Percentiles rank a stretch among this genome's conserved stretches.
Evolutionary conservation across 2,329 filamentous ascomycete genomes (phyloP).

Genomic region (Fusarium pseudonygamai): DNA sequence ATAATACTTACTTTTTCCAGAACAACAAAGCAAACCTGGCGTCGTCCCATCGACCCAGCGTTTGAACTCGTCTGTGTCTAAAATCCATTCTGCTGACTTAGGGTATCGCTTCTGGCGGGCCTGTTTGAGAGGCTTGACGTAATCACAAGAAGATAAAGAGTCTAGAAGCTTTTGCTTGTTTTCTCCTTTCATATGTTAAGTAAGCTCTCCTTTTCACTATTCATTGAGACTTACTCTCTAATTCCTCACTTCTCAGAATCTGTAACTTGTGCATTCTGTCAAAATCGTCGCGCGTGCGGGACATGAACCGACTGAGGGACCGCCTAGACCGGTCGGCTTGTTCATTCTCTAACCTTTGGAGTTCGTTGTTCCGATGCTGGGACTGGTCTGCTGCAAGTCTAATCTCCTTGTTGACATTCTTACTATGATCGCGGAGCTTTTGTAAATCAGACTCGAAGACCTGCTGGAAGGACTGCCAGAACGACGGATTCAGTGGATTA

Average conservation of each 20-base stretch:
- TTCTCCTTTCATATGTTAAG: not conserved
- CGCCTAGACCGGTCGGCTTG: not conserved
- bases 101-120: slow-evolving; percentile 41
- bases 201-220: fast-evolving
- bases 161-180: slow-evolving; percentile 41
- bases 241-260: fast-evolving
- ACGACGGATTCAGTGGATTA: fast-evolving
- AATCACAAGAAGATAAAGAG: slow-evolving; percentile 41
- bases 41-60: slow-evolving; percentile 29
- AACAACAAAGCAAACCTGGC: slow-evolving; percentile 41
- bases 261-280: not conserved
- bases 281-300: fast-evolving
- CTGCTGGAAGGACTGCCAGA: slow-evolving; percentile 44
- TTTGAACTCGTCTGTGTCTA: slow-evolving; percentile 37
- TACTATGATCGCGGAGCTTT: slow-evolving; percentile 28
- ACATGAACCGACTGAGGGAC: fast-evolving
- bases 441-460: slow-evolving; percentile 42
- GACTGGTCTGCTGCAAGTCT: slow-evolving; percentile 38
- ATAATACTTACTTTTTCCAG: slow-evolving; percentile 43
- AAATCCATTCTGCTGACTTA: slow-evolving; percentile 44
- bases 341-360: not conserved
- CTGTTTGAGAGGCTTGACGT: slow-evolving; percentile 39
- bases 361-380: slow-evolving; percentile 34
- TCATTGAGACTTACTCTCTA: fast-evolving
- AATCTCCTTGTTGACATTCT: slow-evolving; percentile 40